Conservation (phyloP, 139 green algal species). For the Eudorina sp. region DNA sequence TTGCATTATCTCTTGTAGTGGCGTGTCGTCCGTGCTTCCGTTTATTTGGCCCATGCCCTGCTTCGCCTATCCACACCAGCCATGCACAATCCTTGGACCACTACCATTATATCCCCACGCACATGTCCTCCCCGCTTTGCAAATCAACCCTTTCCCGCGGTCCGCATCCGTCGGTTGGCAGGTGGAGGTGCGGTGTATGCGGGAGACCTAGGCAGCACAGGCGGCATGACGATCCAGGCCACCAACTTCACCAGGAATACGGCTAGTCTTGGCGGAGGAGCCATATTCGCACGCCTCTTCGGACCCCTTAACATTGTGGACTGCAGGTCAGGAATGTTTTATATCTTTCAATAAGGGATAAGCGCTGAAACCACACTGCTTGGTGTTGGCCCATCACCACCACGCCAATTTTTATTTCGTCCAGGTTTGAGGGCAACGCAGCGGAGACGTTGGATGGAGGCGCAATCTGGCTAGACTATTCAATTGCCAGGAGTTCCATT, state of each 20-base stretch:
- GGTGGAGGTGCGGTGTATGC: not conserved
- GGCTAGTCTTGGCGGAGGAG: not conserved
- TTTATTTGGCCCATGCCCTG: too few species aligned
- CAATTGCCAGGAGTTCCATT: not conserved
- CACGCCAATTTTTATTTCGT: not conserved
- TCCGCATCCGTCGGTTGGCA: too few species aligned
- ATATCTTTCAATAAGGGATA: not conserved
- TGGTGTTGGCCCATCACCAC: not conserved
- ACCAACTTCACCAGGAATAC: slow-evolving; percentile 4
- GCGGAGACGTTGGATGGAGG: not conserved
- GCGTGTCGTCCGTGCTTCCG: too few species aligned
- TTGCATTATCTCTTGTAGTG: too few species aligned
- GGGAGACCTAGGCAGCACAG: not conserved
- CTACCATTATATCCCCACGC: too few species aligned
- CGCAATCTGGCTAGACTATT: not conserved
- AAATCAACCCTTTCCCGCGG: too few species aligned
- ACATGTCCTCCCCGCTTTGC: too few species aligned
- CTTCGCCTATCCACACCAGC: too few species aligned
- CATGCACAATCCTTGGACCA: too few species aligned
- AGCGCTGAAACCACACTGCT: not conserved
- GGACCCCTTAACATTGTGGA: not conserved
- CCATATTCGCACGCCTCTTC: not conserved
- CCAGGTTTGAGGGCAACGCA: slow-evolving; percentile 13
- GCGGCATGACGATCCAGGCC: not conserved
- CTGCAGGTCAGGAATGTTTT: not conserved